phyloP scores from a whole-genome alignment of 2,329 filamentous ascomycete genomes.

The Cytospora mali region DNA sequence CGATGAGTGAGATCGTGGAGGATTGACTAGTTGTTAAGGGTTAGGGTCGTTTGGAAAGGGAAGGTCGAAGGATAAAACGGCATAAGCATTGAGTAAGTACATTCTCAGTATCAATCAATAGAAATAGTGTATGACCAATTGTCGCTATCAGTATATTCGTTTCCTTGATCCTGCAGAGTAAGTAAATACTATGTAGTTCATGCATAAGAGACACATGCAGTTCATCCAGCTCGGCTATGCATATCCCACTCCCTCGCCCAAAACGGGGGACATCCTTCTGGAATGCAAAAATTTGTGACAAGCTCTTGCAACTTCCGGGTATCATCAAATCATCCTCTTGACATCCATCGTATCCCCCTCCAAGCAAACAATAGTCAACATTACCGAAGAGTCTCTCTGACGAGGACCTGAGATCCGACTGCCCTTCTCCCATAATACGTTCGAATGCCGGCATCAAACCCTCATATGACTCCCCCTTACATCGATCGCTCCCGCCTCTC shows the following conservation, averaged over 20 bases:
- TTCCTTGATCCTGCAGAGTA: not conserved
- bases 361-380: not conserved
- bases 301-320: slow-evolving; percentile 19
- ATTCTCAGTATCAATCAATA: no score
- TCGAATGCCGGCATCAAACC: no score
- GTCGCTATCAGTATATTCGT: not conserved
- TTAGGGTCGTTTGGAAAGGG: not conserved
- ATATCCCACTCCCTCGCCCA: not conserved
- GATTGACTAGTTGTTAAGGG: not conserved
- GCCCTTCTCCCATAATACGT: no score
- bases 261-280: not conserved
- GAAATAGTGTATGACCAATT: no score
- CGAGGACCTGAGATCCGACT: no score
- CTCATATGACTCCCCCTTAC: no score
- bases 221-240: not conserved
- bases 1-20: not conserved
- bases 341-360: not conserved
- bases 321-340: slow-evolving; percentile 23
- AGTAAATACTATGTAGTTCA: not conserved
- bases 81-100: no score
- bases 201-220: not conserved
- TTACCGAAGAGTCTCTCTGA: no score
- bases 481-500: not conserved
- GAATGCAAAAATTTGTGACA: slow-evolving; percentile 15
- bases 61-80: no score